These are phyloP conservation scores for Sophora flavescens DNA, from an alignment of 306 rosid species.

Conservation along the genomic window DNA sequence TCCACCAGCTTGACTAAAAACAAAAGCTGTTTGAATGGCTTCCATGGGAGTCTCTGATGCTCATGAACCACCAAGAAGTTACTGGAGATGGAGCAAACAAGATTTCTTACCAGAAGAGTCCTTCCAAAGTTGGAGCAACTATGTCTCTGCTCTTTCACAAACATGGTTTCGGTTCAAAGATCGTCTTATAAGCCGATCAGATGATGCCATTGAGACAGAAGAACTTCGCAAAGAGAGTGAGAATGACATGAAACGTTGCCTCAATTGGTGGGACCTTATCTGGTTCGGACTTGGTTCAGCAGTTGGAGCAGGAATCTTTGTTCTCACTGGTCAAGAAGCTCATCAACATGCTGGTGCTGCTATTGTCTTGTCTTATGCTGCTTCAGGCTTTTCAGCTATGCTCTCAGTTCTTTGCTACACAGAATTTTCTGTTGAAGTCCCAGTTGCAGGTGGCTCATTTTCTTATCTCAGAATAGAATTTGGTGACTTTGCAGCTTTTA, in stretches of 20 bases:
- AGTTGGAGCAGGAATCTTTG: slow-evolving; percentile 85
- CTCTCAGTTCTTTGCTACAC: slow-evolving; percentile 87
- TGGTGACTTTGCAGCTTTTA: slow-evolving; percentile 82
- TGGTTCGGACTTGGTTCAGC: slow-evolving; percentile 90
- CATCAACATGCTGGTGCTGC: slow-evolving; percentile 73
- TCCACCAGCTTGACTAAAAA: slow-evolving; percentile 5
- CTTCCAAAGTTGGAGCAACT: slow-evolving; percentile 72
- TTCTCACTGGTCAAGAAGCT: slow-evolving; percentile 73
- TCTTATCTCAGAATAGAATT: slow-evolving; percentile 81
- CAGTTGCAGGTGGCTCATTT: slow-evolving; percentile 88
- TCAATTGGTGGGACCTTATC: slow-evolving; percentile 81
- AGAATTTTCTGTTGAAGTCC: slow-evolving; percentile 79
- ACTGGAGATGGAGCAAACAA: slow-evolving; percentile 82
- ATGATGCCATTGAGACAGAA: slow-evolving; percentile 59
- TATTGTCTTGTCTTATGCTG: slow-evolving; percentile 69
- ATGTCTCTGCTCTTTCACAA: slow-evolving; percentile 61
- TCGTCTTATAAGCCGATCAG: slow-evolving; percentile 66
- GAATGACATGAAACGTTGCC: slow-evolving; percentile 64
- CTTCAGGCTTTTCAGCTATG: slow-evolving; percentile 84
- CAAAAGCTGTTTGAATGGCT: slow-evolving; percentile 36
- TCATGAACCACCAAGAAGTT: slow-evolving; percentile 52
- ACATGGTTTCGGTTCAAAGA: slow-evolving; percentile 67
- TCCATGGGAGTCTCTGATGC: slow-evolving; percentile 36
- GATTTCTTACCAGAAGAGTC: slow-evolving; percentile 88
- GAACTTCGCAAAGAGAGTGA: slow-evolving; percentile 64